Conservation (phyloP, 352 stramenopile species). For the Pythium periplocum region DNA sequence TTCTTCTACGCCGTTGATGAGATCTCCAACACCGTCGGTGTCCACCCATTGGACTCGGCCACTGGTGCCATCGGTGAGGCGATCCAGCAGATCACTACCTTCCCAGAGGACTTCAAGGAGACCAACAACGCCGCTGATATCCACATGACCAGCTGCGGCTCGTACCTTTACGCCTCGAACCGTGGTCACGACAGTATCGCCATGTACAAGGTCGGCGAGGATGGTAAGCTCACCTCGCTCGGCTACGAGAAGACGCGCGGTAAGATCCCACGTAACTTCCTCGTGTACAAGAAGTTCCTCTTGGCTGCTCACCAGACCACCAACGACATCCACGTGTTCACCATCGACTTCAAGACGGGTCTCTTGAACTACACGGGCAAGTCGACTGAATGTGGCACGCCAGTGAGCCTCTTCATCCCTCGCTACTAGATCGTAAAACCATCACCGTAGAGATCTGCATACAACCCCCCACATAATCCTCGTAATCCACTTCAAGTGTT, state of each 20-base stretch:
- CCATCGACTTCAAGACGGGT: constrained; percentile 33
- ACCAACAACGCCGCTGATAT: constrained; percentile 36
- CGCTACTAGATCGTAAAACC: neutral
- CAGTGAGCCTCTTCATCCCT: constrained; percentile 31
- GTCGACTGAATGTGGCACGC: constrained; percentile 31
- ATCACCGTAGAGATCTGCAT: too few relatives aligned
- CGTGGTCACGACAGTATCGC: constrained; percentile 58
- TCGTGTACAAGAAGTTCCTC: constrained; percentile 39
- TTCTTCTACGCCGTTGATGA: constrained; percentile 62
- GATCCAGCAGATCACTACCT: constrained; percentile 48
- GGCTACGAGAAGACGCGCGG: constrained; percentile 40
- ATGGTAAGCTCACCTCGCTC: constrained; percentile 27
- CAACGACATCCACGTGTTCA: constrained; percentile 52
- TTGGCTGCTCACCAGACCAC: constrained; percentile 63
- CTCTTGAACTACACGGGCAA: constrained; percentile 36
- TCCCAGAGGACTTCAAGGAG: constrained; percentile 30
- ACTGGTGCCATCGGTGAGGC: constrained; percentile 21
- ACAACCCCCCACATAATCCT: too few relatives aligned
- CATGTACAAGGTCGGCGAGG: constrained; percentile 38
- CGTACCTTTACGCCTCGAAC: constrained; percentile 67
- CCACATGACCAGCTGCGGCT: constrained; percentile 39
- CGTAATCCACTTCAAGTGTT: too few relatives aligned
- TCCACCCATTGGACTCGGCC: constrained; percentile 33
- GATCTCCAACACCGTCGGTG: constrained; percentile 52
- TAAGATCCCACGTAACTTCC: constrained; percentile 37